Conservation (phyloP, 2,329 filamentous ascomycete genomes). For the Fusarium guadeloupense region DNA sequence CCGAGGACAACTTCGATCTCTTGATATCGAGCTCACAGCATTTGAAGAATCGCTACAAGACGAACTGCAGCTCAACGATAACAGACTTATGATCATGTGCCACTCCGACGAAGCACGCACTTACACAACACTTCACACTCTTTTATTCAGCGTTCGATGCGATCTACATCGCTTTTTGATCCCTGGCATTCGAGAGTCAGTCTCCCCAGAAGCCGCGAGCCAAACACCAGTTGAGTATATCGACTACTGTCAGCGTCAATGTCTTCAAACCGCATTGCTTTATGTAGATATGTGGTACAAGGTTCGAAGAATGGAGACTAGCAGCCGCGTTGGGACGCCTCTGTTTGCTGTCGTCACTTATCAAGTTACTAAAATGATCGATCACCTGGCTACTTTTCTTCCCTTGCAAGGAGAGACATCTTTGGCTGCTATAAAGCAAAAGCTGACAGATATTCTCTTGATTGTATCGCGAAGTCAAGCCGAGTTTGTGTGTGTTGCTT, state of each 20-base stretch:
- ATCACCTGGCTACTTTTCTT: conserved; percentile 11
- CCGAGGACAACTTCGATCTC: conserved; percentile 5
- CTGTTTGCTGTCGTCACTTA: conserved; percentile 19
- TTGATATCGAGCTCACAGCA: conserved; percentile 30
- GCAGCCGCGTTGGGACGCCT: conserved; percentile 11
- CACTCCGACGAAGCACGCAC: conserved; percentile 35
- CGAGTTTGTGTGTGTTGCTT: background rate
- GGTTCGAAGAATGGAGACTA: conserved; percentile 23
- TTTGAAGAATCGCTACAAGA: conserved; percentile 33
- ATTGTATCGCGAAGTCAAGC: background rate
- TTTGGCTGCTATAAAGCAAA: conserved; percentile 10
- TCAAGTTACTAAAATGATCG: conserved; percentile 34
- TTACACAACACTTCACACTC: conserved; percentile 34
- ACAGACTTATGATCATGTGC: conserved; percentile 38
- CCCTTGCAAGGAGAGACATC: conserved; percentile 18
- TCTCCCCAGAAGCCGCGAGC: conserved; percentile 17
- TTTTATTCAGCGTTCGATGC: conserved; percentile 33
- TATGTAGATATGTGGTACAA: conserved; percentile 29
- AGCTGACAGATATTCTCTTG: conserved; percentile 8
- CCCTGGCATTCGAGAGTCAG: conserved; percentile 37
- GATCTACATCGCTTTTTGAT: conserved; percentile 42
- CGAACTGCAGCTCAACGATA: conserved; percentile 28
- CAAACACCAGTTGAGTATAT: conserved; percentile 27
- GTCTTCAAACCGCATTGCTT: conserved; percentile 5
- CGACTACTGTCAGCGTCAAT: conserved; percentile 31